Evolutionary conservation across 441 rosid species (phyloP).

Genomic region (Croton setiger): DNA sequence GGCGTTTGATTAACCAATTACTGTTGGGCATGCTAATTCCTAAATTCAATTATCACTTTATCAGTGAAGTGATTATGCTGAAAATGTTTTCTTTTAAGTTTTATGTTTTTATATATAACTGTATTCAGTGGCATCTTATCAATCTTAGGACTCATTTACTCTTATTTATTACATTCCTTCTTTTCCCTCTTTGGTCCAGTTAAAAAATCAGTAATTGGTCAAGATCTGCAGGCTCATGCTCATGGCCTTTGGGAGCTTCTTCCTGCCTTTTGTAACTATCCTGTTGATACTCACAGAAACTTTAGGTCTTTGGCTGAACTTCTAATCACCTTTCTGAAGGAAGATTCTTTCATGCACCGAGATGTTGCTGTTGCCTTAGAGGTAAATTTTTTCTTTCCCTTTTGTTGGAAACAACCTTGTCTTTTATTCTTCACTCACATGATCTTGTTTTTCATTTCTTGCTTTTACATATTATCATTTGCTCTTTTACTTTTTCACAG

Average conservation of each 20-base stretch:
- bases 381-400: constrained; percentile 35
- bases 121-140: constrained; percentile 10
- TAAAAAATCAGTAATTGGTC: constrained; percentile 50
- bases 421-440: not conserved
- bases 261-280: constrained; percentile 80
- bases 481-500: constrained; percentile 25
- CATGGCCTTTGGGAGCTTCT: constrained; percentile 68
- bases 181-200: constrained; percentile 39
- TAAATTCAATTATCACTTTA: not conserved
- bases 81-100: not conserved
- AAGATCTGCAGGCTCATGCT: constrained; percentile 67
- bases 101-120: constrained; percentile 1
- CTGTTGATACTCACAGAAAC: constrained; percentile 52
- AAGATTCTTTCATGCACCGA: constrained; percentile 67
- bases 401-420: not conserved
- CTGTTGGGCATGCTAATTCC: not conserved
- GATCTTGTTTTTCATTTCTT: constrained; percentile 4
- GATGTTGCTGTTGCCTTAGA: constrained; percentile 64
- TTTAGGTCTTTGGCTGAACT: constrained; percentile 60
- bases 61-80: not conserved
- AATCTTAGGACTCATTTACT: not conserved
- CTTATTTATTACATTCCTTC: constrained; percentile 11
- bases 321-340: constrained; percentile 49
- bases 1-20: not conserved
- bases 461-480: constrained; percentile 7